These are phyloP conservation scores for Ceratobasidium papillatum DNA, from an alignment of 1,284 basidiomycete genomes.

Conservation along the genomic window DNA sequence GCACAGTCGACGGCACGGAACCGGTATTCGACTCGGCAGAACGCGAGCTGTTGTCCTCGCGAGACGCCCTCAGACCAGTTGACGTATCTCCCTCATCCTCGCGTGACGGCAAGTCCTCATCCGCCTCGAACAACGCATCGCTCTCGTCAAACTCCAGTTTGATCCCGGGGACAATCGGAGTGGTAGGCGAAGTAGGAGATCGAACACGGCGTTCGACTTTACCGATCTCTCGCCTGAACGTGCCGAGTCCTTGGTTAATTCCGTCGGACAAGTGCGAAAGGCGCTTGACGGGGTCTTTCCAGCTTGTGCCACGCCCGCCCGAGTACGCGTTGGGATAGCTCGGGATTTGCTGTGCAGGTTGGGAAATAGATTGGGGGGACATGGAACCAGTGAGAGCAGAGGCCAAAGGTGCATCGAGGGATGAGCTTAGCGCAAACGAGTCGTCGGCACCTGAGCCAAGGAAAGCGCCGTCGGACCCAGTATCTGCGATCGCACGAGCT, in stretches of 20 bases:
- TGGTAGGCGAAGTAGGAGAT: slow-evolving; percentile 13
- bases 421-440: slow-evolving; percentile 56
- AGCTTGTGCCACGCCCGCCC: slow-evolving; percentile 43
- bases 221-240: slow-evolving; percentile 48
- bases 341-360: slow-evolving; percentile 72
- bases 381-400: slow-evolving; percentile 74
- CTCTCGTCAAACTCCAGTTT: slow-evolving; percentile 51
- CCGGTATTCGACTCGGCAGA: slow-evolving; percentile 39
- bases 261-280: slow-evolving; percentile 40
- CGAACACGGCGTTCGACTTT: slow-evolving; percentile 39
- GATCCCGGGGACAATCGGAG: slow-evolving; percentile 37
- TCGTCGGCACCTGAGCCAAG: slow-evolving; percentile 49
- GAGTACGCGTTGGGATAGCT: slow-evolving; percentile 75
- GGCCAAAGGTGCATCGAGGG: slow-evolving; percentile 73
- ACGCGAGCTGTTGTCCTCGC: slow-evolving; percentile 26
- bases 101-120: slow-evolving; percentile 21
- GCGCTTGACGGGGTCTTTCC: slow-evolving; percentile 51
- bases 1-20: slow-evolving; percentile 47
- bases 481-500: slow-evolving; percentile 27
- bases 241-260: slow-evolving; percentile 51
- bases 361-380: slow-evolving; percentile 58
- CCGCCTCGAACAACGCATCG: slow-evolving; percentile 49
- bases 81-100: not conserved
- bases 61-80: not conserved
- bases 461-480: slow-evolving; percentile 57